Base-by-base conservation (phyloP, 1,139 yeast species). In the Taphrina deformans region DNA sequence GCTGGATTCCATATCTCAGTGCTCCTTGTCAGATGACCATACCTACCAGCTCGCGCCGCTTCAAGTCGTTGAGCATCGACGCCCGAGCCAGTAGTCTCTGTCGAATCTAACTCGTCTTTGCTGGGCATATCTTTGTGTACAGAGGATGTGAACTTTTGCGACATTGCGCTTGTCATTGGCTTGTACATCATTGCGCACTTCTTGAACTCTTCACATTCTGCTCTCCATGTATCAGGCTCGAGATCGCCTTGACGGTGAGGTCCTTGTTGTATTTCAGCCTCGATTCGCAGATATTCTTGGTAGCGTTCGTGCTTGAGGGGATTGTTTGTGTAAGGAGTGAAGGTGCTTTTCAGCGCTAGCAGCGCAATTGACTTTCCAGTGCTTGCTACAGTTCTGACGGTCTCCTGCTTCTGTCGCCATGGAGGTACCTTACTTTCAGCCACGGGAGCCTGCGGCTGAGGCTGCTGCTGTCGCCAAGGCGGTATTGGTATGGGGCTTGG, bases 141-240 rank as follows among this genome's bases (percentile, higher is more conserved):
- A 1, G 68, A 55, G 24, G 67, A 44, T 3, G 72, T 70, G 61
- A 74, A 74, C 53, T 72, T 66, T 29, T 65, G 62, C 10, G 75
- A 73, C 69, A 74, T 70, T 26, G 69, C 69, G 9, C 75, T 75
- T 7, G 68, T 58, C 38, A 73, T 66, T 1, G 75, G 73, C 38
- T 71, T 67, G 64, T 74, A 74, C 50, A 74, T 67, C 18, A 65
- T 53, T 1, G 76, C 77, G 14, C 73, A 73, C 51, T 69, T 68
- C n/a, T 64, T 63, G 60, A 74, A 74, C 64, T 74, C 76, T 9
- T 63, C 48, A 18, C 71, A 65, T 56, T 73, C 76, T 6, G 45
- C 52, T 7, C 60, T 33, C 71, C 73, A 71, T 14, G 62, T 66
- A 10, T 67, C 68, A 14, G 66, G 64, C 44, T 52, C 35, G 21